Evolutionary conservation across 2,329 filamentous ascomycete genomes (phyloP).

Genomic region (Botrytis elliptica): DNA sequence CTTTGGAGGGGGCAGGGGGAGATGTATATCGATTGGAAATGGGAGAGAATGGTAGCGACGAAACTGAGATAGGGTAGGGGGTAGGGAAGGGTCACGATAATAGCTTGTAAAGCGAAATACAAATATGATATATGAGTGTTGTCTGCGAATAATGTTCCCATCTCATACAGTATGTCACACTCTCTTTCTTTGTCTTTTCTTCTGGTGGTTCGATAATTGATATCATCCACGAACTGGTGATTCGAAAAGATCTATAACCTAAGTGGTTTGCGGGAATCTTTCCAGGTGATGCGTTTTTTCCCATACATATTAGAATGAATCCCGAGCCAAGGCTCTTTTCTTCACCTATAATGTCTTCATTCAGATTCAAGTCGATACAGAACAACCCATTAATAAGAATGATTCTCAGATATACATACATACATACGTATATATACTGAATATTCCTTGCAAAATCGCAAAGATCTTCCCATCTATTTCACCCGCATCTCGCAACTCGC

Average conservation of each 20-base stretch:
- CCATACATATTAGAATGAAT: background rate
- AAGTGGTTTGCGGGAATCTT: background rate
- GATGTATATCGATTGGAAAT: background rate
- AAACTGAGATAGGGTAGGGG: background rate
- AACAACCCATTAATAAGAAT: rapidly evolving
- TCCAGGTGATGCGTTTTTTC: background rate
- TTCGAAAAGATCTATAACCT: background rate
- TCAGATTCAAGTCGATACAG: background rate
- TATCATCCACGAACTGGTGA: background rate
- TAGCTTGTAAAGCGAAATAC: background rate
- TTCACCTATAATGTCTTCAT: no score
- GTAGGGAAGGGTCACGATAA: background rate
- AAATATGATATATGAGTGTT: background rate
- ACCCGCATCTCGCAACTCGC: no score
- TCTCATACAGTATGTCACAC: background rate
- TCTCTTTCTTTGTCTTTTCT: background rate
- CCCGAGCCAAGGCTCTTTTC: background rate
- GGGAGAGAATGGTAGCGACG: background rate
- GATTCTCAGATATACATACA: background rate
- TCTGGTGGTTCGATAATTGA: background rate
- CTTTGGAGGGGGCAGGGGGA: background rate
- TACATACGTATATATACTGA: no score
- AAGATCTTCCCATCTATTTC: no score
- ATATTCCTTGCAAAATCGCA: background rate
- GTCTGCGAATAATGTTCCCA: background rate